phyloP scores from a whole-genome alignment of 495 filamentous ascomycete genomes.

The Amorphotheca resinae region DNA sequence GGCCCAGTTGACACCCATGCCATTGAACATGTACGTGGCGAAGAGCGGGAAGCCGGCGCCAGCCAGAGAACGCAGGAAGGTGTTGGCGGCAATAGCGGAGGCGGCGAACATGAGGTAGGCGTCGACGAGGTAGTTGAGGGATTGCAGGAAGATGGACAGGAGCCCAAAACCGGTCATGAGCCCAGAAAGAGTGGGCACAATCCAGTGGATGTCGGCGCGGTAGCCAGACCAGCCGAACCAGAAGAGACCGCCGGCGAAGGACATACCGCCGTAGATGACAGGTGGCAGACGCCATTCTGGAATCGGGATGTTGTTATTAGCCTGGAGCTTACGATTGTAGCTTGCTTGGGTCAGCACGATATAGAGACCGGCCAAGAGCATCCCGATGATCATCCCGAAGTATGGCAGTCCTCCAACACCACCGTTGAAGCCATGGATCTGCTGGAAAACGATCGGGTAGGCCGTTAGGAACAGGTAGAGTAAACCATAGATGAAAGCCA shows the following conservation, averaged over 20 bases:
- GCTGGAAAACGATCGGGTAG: conserved; percentile 68
- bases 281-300: conserved; percentile 82
- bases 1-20: conserved; percentile 67
- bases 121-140: conserved; percentile 79
- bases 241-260: conserved; percentile 68
- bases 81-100: conserved; percentile 81
- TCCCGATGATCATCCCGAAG: conserved; percentile 68
- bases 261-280: conserved; percentile 60
- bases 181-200: conserved; percentile 65
- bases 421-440: conserved; percentile 51
- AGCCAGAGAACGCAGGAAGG: conserved; percentile 66
- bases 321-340: conserved; percentile 55
- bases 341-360: conserved; percentile 55
- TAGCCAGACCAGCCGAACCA: conserved; percentile 82
- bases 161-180: conserved; percentile 45
- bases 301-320: conserved; percentile 60
- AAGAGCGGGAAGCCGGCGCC: conserved; percentile 79
- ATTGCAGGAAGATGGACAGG: conserved; percentile 71
- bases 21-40: conserved; percentile 64
- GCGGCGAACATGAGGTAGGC: conserved; percentile 83
- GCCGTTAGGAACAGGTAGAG: conserved; percentile 74
- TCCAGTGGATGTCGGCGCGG: conserved; percentile 57
- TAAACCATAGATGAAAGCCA: conserved; percentile 72
- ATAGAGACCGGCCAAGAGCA: conserved; percentile 51
- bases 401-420: conserved; percentile 66